phyloP scores from a whole-genome alignment of 2,329 filamentous ascomycete genomes.

The Byssochlamys sp. region DNA sequence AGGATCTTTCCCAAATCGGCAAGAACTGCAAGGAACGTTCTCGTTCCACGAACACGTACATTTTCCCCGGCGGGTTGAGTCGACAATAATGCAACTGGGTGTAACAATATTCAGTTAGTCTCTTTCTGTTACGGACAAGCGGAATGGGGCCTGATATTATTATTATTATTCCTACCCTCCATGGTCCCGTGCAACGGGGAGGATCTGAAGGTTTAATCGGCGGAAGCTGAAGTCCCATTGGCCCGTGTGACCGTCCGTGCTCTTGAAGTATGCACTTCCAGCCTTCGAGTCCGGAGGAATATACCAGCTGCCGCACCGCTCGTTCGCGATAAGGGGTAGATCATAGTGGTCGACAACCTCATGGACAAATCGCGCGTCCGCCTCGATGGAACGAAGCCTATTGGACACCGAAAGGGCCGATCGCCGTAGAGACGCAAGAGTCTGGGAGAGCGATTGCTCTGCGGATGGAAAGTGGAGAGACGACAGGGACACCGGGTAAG shows the following conservation, averaged over 20 bases:
- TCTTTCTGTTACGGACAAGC: background rate
- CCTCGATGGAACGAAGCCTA: conserved; percentile 66
- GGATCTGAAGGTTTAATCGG: conserved; percentile 71
- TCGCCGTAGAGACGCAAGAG: conserved; percentile 62
- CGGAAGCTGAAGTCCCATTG: conserved; percentile 85
- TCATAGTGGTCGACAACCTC: conserved; percentile 41
- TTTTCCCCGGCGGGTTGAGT: conserved; percentile 87
- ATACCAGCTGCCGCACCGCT: conserved; percentile 95
- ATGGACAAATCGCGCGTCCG: conserved; percentile 66
- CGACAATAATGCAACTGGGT: conserved; percentile 61
- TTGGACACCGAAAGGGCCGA: conserved; percentile 70
- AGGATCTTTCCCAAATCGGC: conserved; percentile 5
- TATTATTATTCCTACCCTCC: conserved; percentile 49
- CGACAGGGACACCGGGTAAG: conserved; percentile 27
- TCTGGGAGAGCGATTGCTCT: conserved; percentile 58
- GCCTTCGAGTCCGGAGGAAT: conserved; percentile 55
- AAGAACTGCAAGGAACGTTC: conserved; percentile 1
- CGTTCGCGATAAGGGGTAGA: conserved; percentile 77
- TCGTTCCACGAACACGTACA: conserved; percentile 37
- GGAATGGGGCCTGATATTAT: conserved; percentile 4
- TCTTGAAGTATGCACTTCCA: conserved; percentile 89
- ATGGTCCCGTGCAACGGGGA: conserved; percentile 55
- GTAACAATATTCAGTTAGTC: background rate
- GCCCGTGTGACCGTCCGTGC: conserved; percentile 84
- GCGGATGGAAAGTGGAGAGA: conserved; percentile 46